A percentile compares a stretch with the other conserved stretches of the same genome.
phyloP scores from a whole-genome alignment of 2,329 filamentous ascomycete species.

The Periconia macrospinosa region DNA sequence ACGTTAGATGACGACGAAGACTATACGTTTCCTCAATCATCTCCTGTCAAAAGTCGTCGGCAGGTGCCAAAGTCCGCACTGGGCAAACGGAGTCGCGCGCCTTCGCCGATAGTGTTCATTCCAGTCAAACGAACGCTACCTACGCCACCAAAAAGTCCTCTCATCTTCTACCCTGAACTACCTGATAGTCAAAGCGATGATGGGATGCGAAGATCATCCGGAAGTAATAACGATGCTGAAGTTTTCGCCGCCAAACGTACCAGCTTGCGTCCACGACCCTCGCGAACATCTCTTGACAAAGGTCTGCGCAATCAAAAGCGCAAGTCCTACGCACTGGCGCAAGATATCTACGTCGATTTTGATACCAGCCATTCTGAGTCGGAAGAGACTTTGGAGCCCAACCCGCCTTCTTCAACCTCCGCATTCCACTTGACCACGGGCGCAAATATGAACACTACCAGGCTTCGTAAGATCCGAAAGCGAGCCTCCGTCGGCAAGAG shows the following conservation, averaged over 20 bases:
- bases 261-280: conserved; percentile 13
- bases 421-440: no score
- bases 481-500: no score
- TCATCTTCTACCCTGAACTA: conserved; percentile 19
- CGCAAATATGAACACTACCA: no score
- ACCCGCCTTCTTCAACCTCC: no score
- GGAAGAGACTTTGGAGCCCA: no score
- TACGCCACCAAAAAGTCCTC: conserved; percentile 17
- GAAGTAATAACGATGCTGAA: conserved; percentile 13
- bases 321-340: conserved; percentile 14
- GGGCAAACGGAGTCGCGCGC: conserved; percentile 27
- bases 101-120: conserved; percentile 33
- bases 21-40: conserved; percentile 25
- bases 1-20: conserved; percentile 14
- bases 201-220: conserved; percentile 10
- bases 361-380: neutral
- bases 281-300: conserved; percentile 12
- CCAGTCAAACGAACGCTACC: conserved; percentile 19
- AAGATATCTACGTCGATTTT: neutral
- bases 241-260: conserved; percentile 1
- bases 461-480: no score
- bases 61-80: conserved; percentile 13
- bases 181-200: conserved; percentile 14
- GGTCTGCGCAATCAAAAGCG: conserved; percentile 19
- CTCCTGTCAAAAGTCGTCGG: conserved; percentile 21